Base-by-base conservation (phyloP, 2,329 filamentous ascomycete species). In the Colletotrichum tropicale region DNA sequence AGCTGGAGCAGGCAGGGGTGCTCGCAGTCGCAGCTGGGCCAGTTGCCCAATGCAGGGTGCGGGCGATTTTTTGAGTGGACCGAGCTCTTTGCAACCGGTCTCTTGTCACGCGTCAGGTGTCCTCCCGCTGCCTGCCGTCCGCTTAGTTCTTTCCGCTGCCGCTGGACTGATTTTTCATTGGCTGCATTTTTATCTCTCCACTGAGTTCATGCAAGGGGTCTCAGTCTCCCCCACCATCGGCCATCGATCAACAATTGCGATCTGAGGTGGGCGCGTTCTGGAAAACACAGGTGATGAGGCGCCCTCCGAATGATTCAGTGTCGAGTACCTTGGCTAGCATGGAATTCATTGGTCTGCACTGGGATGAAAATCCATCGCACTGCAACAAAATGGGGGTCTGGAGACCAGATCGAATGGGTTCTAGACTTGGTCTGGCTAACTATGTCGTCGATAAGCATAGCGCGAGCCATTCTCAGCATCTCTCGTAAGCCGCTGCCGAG, bases 81-180 rank as follows among this genome's bases (percentile, higher is more conserved):
- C n/a, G 71, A 66, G 71, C 66, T 66, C 48, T n/a, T 26, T 56
- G 9, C 32, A 21, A 21, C 55, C 18, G 24, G 24, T 30, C 38
- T 48, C 36, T 26, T 52, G 72, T 71, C 72, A 75, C 72, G 69
- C 73, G 62, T 68, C 74, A 64, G 56, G 16, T 64, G 24, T 32
- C 12, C 15, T 60, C 32, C 60, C 69, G 43, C 62, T 26, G 34
- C 56, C 18, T 62, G 52, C 61, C 55, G 60, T 43, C 34, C 15
- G 15, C 52, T 43, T 70, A 55, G 67, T 36, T 60, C 43, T 36
- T 60, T n/a, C 66, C 52, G 38, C 36, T 32, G 7, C 6, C 13
- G 12, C 10, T 38, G 65, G n/a, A 18, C 73, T 28, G 64, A 70
- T 67, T 77, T 76, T 75, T 74, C 18, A 77, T 77, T 77, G 74